Evolutionary conservation across 495 filamentous ascomycete species (phyloP).

Genomic region (Amniculicola lignicola): DNA sequence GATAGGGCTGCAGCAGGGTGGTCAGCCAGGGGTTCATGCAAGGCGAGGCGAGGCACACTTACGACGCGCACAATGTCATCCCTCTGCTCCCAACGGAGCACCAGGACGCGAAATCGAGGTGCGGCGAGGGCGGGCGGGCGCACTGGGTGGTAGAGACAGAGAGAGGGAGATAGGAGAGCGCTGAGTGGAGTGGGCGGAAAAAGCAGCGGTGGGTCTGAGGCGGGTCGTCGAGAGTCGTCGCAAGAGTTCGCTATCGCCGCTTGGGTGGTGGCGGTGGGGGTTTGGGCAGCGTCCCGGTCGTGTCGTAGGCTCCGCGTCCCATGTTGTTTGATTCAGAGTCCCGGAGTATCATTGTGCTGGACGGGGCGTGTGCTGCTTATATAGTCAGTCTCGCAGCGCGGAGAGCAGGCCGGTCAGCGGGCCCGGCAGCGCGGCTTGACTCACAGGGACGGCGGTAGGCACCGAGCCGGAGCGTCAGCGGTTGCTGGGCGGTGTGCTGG

Average conservation of each 20-base stretch:
- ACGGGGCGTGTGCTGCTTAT: slow-evolving; percentile 11
- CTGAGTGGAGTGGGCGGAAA: slow-evolving; percentile 4
- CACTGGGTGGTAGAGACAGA: no score
- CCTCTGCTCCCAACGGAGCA: slow-evolving; percentile 25
- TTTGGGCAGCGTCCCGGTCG: slow-evolving; percentile 38
- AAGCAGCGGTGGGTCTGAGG: slow-evolving; percentile 11
- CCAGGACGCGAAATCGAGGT: not conserved
- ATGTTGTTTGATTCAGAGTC: slow-evolving; percentile 34
- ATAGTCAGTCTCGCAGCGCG: slow-evolving; percentile 25
- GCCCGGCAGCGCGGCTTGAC: slow-evolving; percentile 5
- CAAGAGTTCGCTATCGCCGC: slow-evolving; percentile 27
- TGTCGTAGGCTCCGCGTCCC: slow-evolving; percentile 41
- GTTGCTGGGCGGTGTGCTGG: slow-evolving; percentile 11
- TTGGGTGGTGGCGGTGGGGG: slow-evolving; percentile 37
- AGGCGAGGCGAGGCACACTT: slow-evolving; percentile 27
- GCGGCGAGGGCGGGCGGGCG: no score
- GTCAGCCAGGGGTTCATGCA: slow-evolving; percentile 29
- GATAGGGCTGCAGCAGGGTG: slow-evolving; percentile 31
- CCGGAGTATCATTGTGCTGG: slow-evolving; percentile 35
- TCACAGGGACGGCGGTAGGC: slow-evolving; percentile 4
- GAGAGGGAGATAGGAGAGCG: no score
- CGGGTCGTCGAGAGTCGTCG: slow-evolving; percentile 11
- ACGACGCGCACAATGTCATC: slow-evolving; percentile 30
- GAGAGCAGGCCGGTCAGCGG: not conserved
- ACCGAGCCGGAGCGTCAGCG: slow-evolving; percentile 14